A percentile compares a stretch with the other conserved stretches of the same genome.
These are phyloP conservation scores for Talaromyces piceae DNA, from an alignment of 2,329 filamentous ascomycete species.

Conservation along the genomic window DNA sequence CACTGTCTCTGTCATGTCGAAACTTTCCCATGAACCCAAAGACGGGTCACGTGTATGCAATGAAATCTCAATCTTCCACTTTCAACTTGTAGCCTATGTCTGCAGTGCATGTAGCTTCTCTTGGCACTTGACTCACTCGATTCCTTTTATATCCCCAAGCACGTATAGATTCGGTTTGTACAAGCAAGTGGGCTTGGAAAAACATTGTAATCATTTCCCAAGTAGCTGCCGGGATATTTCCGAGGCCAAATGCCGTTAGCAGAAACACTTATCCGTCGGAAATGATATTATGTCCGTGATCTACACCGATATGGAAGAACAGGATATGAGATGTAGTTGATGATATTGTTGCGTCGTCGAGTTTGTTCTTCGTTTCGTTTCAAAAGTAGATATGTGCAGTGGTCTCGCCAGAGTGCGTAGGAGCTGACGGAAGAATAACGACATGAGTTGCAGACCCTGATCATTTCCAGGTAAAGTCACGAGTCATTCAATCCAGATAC, in stretches of 20 bases:
- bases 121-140: neutral
- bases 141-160: neutral
- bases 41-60: neutral
- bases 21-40: neutral
- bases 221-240: neutral
- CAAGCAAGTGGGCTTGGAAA: neutral
- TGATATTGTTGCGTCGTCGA: no score
- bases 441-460: no score
- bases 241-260: neutral
- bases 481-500: no score
- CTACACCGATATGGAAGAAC: neutral
- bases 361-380: no score
- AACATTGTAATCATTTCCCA: neutral
- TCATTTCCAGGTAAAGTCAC: no score
- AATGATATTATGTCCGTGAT: neutral
- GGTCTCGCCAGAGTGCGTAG: no score
- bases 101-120: neutral
- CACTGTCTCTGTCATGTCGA: neutral
- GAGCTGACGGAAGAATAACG: no score
- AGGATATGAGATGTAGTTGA: no score
- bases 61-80: no score
- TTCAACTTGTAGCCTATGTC: no score
- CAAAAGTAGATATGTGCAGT: no score
- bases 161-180: neutral
- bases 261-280: neutral